Evolutionary conservation across 176 grass and related monocot genomes (phyloP), one percentile per base, ranked within the genome.

Genomic region (Raddia guianensis): DNA sequence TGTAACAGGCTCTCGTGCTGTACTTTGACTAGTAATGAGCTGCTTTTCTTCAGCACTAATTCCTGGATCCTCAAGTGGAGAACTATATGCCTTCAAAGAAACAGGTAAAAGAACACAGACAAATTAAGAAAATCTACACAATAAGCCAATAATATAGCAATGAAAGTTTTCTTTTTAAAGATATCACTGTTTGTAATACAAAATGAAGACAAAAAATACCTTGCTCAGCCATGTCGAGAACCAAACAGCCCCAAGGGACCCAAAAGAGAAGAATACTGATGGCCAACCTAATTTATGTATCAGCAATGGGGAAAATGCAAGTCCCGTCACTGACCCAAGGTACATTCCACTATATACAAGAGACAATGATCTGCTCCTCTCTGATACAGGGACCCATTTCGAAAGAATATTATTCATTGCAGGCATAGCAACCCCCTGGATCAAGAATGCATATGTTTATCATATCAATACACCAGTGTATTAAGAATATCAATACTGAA

Each of bases 321-420:
- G 87, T 43, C 95, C 95, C 49, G 92, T 98, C 70, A 98, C 95
- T 33, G 95, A 98, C 15, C 95, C 95, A 65, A 94, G 83, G 70
- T 98, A 98, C 95, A 98, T 98, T 64, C 95, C 95, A 86, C 92
- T 98, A 76, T 98, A 98, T 37, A 98, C 95, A 27, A 98, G 83
- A 73, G 92, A 54, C 32, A 98, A 73, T 33, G 95, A 92, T 86
- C 91, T 94, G 84, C 95, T 98, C 49, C 95, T 90, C 77, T 98
- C 95, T 66, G 92, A 89, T 77, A 98, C 83, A 35, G 95, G 92
- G 75, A 98, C 74, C 95, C 95, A 98, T 83, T 92, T 98, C 0
- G 95, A 98, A 51, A 98, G 87, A 66, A 98, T 98, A 51, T 97
- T 97, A 84, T 92, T 97, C 91, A 97, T 97, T 80, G 95, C 91